phyloP scores from a whole-genome alignment of 83 land plant species.

The Picea abies region DNA sequence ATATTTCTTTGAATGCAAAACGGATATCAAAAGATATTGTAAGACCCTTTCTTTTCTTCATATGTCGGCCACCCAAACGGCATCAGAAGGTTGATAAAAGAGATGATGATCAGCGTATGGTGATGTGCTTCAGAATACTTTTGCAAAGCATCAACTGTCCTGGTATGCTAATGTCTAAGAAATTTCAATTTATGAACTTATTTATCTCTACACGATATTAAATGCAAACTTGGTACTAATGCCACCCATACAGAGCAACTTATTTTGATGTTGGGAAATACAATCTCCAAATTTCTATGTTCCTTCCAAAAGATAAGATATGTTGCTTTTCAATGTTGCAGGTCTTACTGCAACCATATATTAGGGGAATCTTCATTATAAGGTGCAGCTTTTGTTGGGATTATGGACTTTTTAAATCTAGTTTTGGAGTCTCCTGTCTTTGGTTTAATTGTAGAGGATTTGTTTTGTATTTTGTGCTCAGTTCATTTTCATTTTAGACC shows the following conservation, averaged over 20 bases:
- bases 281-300: too few relatives aligned
- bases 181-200: neutral
- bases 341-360: too few relatives aligned
- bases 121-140: constrained; percentile 60
- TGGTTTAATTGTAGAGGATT: too few relatives aligned
- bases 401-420: too few relatives aligned
- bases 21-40: constrained; percentile 48
- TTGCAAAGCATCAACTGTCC: constrained; percentile 60
- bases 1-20: constrained; percentile 21
- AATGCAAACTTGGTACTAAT: neutral
- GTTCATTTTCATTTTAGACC: too few relatives aligned
- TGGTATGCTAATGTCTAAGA: constrained; percentile 38
- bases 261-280: too few relatives aligned
- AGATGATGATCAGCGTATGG: constrained; percentile 39
- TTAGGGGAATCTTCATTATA: too few relatives aligned
- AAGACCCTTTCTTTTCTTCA: constrained; percentile 83
- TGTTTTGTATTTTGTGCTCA: too few relatives aligned
- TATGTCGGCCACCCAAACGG: constrained; percentile 19
- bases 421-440: too few relatives aligned
- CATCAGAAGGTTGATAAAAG: constrained; percentile 20
- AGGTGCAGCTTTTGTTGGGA: too few relatives aligned
- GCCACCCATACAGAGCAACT: too few relatives aligned
- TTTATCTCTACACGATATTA: neutral
- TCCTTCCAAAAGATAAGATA: neutral
- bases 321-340: neutral